A percentile compares a stretch with the other conserved stretches of the same genome.
Conservation (phyloP, 2,329 filamentous ascomycete species). For the Exophiala sideris region DNA sequence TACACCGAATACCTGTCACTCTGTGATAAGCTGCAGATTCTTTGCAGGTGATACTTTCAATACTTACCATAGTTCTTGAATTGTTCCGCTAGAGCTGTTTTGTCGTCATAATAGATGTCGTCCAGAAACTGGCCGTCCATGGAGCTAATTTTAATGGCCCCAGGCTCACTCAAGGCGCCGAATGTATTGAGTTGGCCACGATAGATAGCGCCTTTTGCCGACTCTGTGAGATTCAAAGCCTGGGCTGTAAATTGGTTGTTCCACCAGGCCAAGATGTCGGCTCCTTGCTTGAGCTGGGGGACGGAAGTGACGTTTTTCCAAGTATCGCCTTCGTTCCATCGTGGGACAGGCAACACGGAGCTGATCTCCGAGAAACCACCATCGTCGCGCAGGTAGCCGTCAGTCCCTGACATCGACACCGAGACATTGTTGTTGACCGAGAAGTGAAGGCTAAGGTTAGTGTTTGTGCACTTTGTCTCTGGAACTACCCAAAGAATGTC, state of each 20-base stretch:
- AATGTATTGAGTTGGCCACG: not conserved
- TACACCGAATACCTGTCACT: not conserved
- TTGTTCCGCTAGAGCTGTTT: not conserved
- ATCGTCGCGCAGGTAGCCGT: not conserved
- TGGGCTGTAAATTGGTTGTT: constrained; percentile 1
- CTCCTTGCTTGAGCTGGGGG: not conserved
- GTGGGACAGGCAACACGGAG: not conserved
- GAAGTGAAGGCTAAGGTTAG: constrained; percentile 42
- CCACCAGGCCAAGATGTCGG: constrained; percentile 1
- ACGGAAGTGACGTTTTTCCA: not conserved
- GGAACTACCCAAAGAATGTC: constrained; percentile 50
- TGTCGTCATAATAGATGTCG: not conserved
- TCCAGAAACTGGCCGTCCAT: constrained; percentile 1
- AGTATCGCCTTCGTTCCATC: not conserved
- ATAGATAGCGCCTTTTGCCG: not conserved
- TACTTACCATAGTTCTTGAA: not conserved
- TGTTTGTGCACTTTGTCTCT: constrained; percentile 42
- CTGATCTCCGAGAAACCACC: not conserved
- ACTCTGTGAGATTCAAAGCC: not conserved
- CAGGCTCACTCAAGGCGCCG: not conserved
- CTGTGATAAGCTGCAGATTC: too few relatives aligned
- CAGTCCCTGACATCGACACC: not conserved
- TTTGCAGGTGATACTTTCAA: too few relatives aligned
- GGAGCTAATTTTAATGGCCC: not conserved
- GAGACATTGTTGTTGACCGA: constrained; percentile 32